phyloP scores from a whole-genome alignment of 345 rosid species.

The Brassica juncea region DNA sequence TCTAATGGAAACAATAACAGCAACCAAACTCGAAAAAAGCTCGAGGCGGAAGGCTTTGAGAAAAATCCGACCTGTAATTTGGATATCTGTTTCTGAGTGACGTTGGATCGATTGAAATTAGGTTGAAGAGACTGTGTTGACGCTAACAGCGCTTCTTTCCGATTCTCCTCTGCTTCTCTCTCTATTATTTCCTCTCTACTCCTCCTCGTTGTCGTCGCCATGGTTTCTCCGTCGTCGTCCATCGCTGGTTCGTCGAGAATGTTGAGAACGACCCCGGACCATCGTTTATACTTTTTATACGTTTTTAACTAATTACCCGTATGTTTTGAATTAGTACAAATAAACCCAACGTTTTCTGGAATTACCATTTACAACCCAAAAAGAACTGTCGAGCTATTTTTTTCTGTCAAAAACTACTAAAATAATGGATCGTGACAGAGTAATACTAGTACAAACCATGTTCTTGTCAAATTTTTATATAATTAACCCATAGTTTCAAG shows the following conservation, averaged over 20 bases:
- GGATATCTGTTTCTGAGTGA: conserved; percentile 51
- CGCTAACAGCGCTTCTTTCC: conserved; percentile 57
- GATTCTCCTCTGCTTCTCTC: conserved; percentile 50
- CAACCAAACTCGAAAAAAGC: neutral
- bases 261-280: conserved; percentile 14
- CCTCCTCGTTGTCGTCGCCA: conserved; percentile 26
- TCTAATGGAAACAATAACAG: too few relatives aligned
- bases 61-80: conserved; percentile 51
- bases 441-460: neutral
- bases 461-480: neutral
- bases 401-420: neutral
- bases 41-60: neutral
- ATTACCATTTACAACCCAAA: neutral
- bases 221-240: conserved; percentile 30
- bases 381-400: neutral
- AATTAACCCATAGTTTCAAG: neutral
- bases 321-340: neutral
- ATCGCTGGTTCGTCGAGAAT: neutral
- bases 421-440: neutral
- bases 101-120: conserved; percentile 45
- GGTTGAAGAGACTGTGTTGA: conserved; percentile 49
- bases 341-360: neutral
- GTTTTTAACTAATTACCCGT: neutral
- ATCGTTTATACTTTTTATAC: neutral
- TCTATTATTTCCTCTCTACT: conserved; percentile 25